phyloP scores from a whole-genome alignment of 2,329 filamentous ascomycete genomes.

The Monosporascus sp. region DNA sequence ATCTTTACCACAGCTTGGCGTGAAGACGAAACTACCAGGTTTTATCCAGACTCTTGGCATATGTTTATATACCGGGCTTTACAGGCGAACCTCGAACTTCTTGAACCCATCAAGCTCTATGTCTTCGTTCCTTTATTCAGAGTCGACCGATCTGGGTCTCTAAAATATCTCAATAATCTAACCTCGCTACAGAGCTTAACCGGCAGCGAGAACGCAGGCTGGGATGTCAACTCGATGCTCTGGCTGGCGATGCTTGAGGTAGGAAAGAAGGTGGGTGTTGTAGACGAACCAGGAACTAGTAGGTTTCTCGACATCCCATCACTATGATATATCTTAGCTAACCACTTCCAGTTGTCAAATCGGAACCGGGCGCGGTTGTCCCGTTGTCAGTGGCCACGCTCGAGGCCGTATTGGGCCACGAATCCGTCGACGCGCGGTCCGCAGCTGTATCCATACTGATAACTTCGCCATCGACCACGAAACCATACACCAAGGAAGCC shows the following conservation, averaged over 20 bases:
- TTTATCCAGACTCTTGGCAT: slow-evolving; percentile 45
- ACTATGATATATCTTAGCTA: slow-evolving; percentile 11
- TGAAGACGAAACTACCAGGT: slow-evolving; percentile 21
- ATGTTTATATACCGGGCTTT: slow-evolving; percentile 50
- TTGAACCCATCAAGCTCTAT: slow-evolving; percentile 61
- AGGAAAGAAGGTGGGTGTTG: slow-evolving; percentile 63
- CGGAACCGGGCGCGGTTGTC: slow-evolving; percentile 22
- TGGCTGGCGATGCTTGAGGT: slow-evolving; percentile 64
- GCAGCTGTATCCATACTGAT: slow-evolving; percentile 78
- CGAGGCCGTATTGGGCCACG: slow-evolving; percentile 47
- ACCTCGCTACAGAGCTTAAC: slow-evolving; percentile 44
- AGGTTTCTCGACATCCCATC: slow-evolving; percentile 2
- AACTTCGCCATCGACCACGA: slow-evolving; percentile 67
- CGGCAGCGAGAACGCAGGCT: slow-evolving; percentile 37
- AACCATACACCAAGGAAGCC: slow-evolving; percentile 59
- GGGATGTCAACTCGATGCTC: slow-evolving; percentile 51
- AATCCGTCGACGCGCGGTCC: slow-evolving; percentile 62
- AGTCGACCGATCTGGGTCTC: slow-evolving; percentile 45
- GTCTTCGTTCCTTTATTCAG: slow-evolving; percentile 59
- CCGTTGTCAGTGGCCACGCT: slow-evolving; percentile 39
- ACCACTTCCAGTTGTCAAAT: slow-evolving; percentile 8
- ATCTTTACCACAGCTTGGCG: slow-evolving; percentile 45
- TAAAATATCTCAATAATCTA: slow-evolving; percentile 53
- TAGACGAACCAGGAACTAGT: slow-evolving; percentile 57
- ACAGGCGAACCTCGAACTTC: slow-evolving; percentile 40